Percentiles rank a stretch among this genome's conserved stretches.
Evolutionary conservation across 2,329 filamentous ascomycete species (phyloP).

Genomic region (Tympanopsis confertula): DNA sequence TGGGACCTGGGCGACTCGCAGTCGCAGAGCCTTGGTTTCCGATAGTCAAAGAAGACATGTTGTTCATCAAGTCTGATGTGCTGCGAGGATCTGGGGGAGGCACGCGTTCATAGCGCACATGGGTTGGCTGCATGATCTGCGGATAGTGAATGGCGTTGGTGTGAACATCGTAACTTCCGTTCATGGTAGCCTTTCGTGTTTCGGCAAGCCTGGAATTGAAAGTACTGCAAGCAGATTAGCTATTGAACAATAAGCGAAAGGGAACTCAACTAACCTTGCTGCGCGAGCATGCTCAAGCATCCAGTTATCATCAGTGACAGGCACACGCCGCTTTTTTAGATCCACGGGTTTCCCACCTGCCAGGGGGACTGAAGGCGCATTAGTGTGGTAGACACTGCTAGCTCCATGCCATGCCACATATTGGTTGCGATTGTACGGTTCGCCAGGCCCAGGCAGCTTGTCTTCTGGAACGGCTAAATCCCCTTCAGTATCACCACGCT

Average conservation of each 20-base stretch:
- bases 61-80: slow-evolving; percentile 10
- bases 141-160: slow-evolving; percentile 88
- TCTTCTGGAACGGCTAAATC: slow-evolving; percentile 88
- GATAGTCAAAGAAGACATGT: slow-evolving; percentile 5
- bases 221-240: slow-evolving; percentile 37
- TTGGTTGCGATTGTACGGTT: slow-evolving; percentile 96
- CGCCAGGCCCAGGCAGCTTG: slow-evolving; percentile 58
- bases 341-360: slow-evolving; percentile 63
- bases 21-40: slow-evolving; percentile 13
- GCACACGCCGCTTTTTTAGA: slow-evolving; percentile 72
- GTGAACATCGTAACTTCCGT: slow-evolving; percentile 83
- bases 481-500: slow-evolving; percentile 72
- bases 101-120: slow-evolving; percentile 70
- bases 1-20: no score
- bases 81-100: slow-evolving; percentile 18
- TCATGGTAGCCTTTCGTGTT: slow-evolving; percentile 55
- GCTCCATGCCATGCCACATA: slow-evolving; percentile 98
- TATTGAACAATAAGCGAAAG: background rate
- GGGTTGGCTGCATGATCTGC: slow-evolving; percentile 77
- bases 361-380: slow-evolving; percentile 63
- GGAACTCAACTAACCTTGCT: slow-evolving; percentile 54
- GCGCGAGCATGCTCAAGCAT: slow-evolving; percentile 88
- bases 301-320: slow-evolving; percentile 91
- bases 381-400: slow-evolving; percentile 86
- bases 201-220: slow-evolving; percentile 71